Conservation (phyloP, 148 eudicot genomes). For the Rhododendron molle region DNA sequence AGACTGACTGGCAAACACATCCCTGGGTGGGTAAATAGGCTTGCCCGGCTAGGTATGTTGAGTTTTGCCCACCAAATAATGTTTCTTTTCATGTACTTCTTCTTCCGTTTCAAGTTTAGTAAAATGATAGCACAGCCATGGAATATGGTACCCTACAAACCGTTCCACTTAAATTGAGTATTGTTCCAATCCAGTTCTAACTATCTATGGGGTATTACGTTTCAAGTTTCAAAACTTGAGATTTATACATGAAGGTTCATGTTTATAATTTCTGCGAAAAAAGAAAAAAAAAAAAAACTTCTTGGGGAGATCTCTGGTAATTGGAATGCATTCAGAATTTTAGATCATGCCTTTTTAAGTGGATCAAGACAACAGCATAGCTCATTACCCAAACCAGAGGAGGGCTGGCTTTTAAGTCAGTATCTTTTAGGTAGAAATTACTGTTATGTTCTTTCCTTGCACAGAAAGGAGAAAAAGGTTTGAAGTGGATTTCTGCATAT, state of each 20-base stretch:
- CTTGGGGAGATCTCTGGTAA: background rate
- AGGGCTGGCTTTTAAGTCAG: background rate
- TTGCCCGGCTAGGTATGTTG: constrained; percentile 58
- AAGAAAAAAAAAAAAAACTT: background rate
- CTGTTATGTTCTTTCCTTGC: background rate
- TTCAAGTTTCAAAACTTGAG: background rate
- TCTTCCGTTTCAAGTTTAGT: background rate
- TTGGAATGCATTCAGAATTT: background rate
- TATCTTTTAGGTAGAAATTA: background rate
- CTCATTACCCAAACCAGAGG: background rate
- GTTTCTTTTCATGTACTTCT: background rate
- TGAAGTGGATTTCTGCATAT: background rate
- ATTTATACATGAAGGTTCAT: background rate
- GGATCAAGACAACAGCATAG: background rate
- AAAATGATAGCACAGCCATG: background rate
- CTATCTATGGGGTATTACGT: background rate
- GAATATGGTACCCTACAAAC: background rate
- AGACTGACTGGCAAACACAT: constrained; percentile 61
- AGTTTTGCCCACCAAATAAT: background rate
- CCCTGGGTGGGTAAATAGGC: constrained; percentile 85
- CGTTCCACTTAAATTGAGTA: background rate
- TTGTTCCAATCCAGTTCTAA: background rate
- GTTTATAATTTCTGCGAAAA: background rate
- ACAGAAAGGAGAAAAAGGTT: background rate
- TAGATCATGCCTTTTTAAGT: background rate